Conservation (phyloP, 1,139 yeast genomes). For the Suhomyces anneliseae region DNA sequence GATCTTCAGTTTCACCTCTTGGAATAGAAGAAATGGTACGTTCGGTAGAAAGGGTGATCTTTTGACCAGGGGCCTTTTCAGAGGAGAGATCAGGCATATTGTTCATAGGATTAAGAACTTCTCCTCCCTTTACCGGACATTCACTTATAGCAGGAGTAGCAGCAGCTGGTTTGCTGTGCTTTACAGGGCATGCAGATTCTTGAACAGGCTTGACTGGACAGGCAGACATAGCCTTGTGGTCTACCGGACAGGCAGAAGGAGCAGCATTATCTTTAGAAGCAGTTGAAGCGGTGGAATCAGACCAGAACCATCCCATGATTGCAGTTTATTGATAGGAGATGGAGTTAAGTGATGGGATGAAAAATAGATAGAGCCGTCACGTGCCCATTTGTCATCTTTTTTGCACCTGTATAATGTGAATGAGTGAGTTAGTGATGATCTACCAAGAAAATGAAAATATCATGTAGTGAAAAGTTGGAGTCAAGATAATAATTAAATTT, state of each 20-base stretch:
- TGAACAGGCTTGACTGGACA: slow-evolving; percentile 47
- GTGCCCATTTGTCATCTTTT: background rate
- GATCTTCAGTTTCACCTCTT: slow-evolving; percentile 62
- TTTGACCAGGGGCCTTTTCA: slow-evolving; percentile 78
- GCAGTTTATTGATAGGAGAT: background rate
- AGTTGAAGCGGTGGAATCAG: slow-evolving; percentile 29
- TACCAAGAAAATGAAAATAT: background rate
- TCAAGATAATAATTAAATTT: too few species aligned
- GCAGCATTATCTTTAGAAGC: background rate
- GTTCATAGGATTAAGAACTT: slow-evolving; percentile 70
- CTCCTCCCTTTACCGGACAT: slow-evolving; percentile 28
- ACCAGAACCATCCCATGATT: slow-evolving; percentile 86
- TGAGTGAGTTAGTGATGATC: background rate
- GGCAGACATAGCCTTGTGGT: slow-evolving; percentile 16
- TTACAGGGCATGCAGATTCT: slow-evolving; percentile 24
- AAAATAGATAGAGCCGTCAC: background rate
- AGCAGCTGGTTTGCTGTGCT: slow-evolving; percentile 6
- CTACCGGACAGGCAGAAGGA: slow-evolving; percentile 5
- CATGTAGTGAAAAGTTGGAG: too few species aligned
- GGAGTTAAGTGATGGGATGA: background rate
- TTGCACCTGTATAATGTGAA: background rate
- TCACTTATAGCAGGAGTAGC: slow-evolving; percentile 4
- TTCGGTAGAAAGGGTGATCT: slow-evolving; percentile 71
- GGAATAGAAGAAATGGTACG: slow-evolving; percentile 87
- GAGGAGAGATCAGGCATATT: slow-evolving; percentile 83